Conservation (phyloP, 495 filamentous ascomycete species). For the Melanomma pulvis-pyrius region DNA sequence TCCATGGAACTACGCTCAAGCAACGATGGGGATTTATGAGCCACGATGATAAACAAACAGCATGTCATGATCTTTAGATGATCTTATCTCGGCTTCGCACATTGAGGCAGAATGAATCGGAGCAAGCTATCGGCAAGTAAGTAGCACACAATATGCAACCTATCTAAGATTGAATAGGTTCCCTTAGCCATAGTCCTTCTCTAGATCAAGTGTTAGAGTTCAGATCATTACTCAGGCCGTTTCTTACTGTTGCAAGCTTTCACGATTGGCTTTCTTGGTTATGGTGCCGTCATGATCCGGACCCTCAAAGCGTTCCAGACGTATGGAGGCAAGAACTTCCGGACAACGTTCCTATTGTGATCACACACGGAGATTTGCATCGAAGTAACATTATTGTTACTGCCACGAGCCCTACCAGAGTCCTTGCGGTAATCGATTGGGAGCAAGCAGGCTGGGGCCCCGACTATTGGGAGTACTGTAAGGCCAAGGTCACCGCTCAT, state of each 20-base stretch:
- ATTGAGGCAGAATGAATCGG: conserved; percentile 8
- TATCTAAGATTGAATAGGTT: conserved; percentile 13
- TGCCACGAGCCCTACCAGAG: conserved; percentile 37
- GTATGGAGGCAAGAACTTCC: conserved; percentile 27
- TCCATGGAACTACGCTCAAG: conserved; percentile 15
- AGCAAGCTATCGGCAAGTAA: conserved; percentile 12
- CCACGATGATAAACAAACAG: conserved; percentile 6
- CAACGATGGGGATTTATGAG: conserved; percentile 2
- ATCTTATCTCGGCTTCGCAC: conserved; percentile 15
- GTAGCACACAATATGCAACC: background rate
- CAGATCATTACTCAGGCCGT: conserved; percentile 4
- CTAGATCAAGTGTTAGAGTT: conserved; percentile 12
- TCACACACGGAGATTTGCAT: conserved; percentile 51
- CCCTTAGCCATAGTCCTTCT: conserved; percentile 4
- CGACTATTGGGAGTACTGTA: conserved; percentile 54
- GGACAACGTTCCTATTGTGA: conserved; percentile 41
- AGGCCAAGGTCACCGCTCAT: conserved; percentile 32
- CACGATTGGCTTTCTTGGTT: conserved; percentile 33
- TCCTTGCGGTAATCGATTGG: conserved; percentile 50
- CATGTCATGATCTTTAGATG: conserved; percentile 13
- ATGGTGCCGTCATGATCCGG: conserved; percentile 11
- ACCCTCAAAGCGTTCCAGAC: conserved; percentile 24
- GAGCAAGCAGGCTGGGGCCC: conserved; percentile 49
- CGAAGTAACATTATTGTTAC: conserved; percentile 50
- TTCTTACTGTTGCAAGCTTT: conserved; percentile 17